Evolutionary conservation across 768 basidiomycete species (phyloP), one percentile per base, ranked within the genome.

Genomic region (Boletus barrowsii): DNA sequence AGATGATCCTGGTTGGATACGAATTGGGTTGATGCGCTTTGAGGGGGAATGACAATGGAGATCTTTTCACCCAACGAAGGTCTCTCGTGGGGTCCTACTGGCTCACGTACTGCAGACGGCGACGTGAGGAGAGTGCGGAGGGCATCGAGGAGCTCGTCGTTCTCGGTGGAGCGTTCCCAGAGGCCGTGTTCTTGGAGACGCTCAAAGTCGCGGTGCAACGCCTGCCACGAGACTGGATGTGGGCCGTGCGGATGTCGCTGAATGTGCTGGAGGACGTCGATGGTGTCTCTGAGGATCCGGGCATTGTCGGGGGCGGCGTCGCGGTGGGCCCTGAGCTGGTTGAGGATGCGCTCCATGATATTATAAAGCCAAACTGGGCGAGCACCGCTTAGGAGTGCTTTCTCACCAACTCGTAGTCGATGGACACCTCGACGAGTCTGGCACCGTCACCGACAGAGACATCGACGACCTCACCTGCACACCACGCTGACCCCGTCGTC

Each of bases 401-500:
- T 59, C 55, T 36, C 44, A 39, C 37, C 24, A 10, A 30, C 7
- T 26, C 33, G 42, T 35, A 11, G 33, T 59, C 48, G 53, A 69
- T 69, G 68, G 54, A 63, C 39, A 57, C 63, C 15, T 36, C 65
- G 42, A 60, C 62, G 37, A 64, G 50, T n/a, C 42, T 18, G n/a
- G 37, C 59, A 47, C 61, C 50, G 24, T 29, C 51, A 49, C 48
- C 57, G 20, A 47, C 62, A 32, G 48, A 58, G 41, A 41, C 57
- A 10, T 11, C 60, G 42, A 54, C 55, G 66, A 67, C 58, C 40
- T 60, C 61, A 5, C 59, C 76, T 32, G 66, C 68, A n/a, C 75
- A 72, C 55, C 72, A 73, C 62, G 72, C 65, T n/a, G 86, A 72
- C 65, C 78, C 87, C 6, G 82, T 84, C 57, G 76, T 88, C 39